Percentiles rank a stretch among this genome's conserved stretches.
These are phyloP conservation scores for Ogataea pignaliae DNA, from an alignment of 805 yeast species.

Conservation along the genomic window DNA sequence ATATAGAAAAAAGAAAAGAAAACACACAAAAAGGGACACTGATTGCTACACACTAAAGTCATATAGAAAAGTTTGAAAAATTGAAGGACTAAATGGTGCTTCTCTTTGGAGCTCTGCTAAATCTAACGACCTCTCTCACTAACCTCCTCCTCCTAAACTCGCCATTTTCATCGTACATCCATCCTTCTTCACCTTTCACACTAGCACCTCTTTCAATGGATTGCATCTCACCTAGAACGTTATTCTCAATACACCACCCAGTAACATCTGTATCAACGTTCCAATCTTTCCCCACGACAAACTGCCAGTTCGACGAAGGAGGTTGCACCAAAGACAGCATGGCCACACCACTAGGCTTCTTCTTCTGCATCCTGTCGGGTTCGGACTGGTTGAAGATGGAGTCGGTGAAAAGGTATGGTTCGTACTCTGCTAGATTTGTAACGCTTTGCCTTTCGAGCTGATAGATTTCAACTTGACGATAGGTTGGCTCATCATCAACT, in stretches of 20 bases:
- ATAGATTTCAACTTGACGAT: constrained; percentile 64
- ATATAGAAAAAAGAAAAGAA: not conserved
- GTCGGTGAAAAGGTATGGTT: constrained; percentile 52
- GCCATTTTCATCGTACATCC: constrained; percentile 50
- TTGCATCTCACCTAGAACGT: constrained; percentile 24
- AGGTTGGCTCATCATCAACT: constrained; percentile 65
- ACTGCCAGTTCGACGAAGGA: constrained; percentile 67
- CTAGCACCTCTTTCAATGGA: too few relatives aligned
- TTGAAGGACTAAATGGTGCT: not conserved
- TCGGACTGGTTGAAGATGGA: constrained; percentile 51
- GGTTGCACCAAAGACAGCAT: constrained; percentile 53
- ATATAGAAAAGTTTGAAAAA: not conserved
- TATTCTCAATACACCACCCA: constrained; percentile 49
- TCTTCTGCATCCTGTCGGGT: constrained; percentile 39
- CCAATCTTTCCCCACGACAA: constrained; percentile 61
- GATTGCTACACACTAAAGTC: not conserved
- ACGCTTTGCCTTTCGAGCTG: constrained; percentile 68
- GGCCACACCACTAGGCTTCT: constrained; percentile 62
- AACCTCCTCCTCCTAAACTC: constrained; percentile 57
- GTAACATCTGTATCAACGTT: constrained; percentile 49
- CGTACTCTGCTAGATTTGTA: constrained; percentile 53
- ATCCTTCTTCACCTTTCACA: constrained; percentile 30
- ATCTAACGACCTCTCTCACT: constrained; percentile 47
- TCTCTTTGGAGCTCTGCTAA: constrained; percentile 26
- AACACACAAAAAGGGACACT: too few relatives aligned